phyloP scores from a whole-genome alignment of 163 green algal species.

The Chlorella variabilis region DNA sequence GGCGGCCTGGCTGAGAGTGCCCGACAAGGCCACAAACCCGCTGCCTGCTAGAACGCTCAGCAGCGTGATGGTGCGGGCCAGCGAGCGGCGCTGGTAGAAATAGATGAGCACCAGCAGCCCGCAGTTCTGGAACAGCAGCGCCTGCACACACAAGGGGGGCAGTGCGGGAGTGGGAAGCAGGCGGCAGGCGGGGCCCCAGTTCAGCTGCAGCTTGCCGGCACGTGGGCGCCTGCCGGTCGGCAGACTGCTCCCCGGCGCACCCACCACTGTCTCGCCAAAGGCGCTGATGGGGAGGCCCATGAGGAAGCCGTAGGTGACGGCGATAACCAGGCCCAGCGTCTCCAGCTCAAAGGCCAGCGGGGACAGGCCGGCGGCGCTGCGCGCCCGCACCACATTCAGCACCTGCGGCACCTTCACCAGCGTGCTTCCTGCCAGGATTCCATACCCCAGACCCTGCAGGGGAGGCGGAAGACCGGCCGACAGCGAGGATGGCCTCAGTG shows the following conservation, averaged over 20 bases:
- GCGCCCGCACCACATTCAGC: constrained; percentile 61
- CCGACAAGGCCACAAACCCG: constrained; percentile 25
- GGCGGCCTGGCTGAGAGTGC: constrained; percentile 29
- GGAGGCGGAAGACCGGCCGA: not conserved
- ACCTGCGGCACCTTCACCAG: constrained; percentile 93
- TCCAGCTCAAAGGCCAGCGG: constrained; percentile 87
- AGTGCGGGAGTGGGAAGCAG: not conserved
- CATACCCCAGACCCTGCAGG: constrained; percentile 79
- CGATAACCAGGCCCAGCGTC: constrained; percentile 78
- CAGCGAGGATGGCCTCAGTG: not conserved
- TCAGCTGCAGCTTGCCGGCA: no score
- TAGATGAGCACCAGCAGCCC: constrained; percentile 88
- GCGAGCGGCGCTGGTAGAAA: constrained; percentile 50
- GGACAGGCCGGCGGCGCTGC: constrained; percentile 79
- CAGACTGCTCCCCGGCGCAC: constrained; percentile 4
- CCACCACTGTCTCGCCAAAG: constrained; percentile 84
- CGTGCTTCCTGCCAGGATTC: constrained; percentile 75
- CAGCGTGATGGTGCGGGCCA: constrained; percentile 27
- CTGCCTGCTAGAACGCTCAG: constrained; percentile 33
- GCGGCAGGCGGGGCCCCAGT: not conserved
- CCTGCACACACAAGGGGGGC: no score
- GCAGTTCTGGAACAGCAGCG: constrained; percentile 78
- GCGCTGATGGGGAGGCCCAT: constrained; percentile 81
- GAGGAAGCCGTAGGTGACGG: constrained; percentile 80
- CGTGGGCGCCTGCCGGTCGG: no score